phyloP scores from a whole-genome alignment of 345 rosid species.

The Rhodamnia rubescens region DNA sequence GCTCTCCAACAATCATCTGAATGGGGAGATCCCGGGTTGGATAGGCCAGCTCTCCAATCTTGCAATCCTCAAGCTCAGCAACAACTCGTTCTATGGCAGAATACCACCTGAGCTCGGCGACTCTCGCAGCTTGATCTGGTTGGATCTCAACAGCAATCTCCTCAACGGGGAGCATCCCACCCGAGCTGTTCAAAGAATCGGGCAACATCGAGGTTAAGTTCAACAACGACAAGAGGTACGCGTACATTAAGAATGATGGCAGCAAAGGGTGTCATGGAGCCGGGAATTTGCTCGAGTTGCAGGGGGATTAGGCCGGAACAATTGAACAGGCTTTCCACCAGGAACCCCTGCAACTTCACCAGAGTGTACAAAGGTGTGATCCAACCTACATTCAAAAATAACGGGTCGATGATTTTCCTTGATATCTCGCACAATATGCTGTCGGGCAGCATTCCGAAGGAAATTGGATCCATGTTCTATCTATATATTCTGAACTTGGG shows the following conservation, averaged over 20 bases:
- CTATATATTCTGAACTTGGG: conserved; percentile 74
- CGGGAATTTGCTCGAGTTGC: conserved; percentile 83
- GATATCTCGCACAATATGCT: conserved; percentile 74
- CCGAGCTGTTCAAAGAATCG: conserved; percentile 72
- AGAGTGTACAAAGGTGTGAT: conserved; percentile 62
- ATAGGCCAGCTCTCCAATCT: conserved; percentile 64
- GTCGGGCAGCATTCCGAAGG: conserved; percentile 67
- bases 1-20: conserved; percentile 64
- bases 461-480: conserved; percentile 70
- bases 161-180: conserved; percentile 75
- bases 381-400: conserved; percentile 69
- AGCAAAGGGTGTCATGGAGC: conserved; percentile 82
- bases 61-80: conserved; percentile 86
- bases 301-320: conserved; percentile 63
- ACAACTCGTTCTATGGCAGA: conserved; percentile 66
- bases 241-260: conserved; percentile 71
- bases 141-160: conserved; percentile 73
- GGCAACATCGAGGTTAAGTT: conserved; percentile 73
- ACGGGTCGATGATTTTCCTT: conserved; percentile 89
- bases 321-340: conserved; percentile 45
- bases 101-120: conserved; percentile 92
- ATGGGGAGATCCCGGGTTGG: conserved; percentile 71
- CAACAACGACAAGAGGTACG: conserved; percentile 68
- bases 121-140: conserved; percentile 80
- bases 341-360: conserved; percentile 80